Percentiles rank a stretch among this genome's conserved stretches.
Conservation (phyloP, 305 asterid species). For the Withania somnifera region DNA sequence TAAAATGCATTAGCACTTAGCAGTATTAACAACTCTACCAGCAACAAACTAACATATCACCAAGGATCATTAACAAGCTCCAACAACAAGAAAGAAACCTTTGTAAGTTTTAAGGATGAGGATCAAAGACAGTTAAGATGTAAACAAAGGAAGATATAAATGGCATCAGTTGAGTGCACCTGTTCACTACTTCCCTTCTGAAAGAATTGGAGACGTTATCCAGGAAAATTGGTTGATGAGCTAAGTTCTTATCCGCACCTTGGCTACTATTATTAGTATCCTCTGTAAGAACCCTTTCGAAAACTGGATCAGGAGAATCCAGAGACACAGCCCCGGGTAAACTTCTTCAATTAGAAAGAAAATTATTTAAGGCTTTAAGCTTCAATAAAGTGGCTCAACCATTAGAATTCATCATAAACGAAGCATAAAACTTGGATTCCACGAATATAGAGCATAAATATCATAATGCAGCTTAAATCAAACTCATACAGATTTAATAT, state of each 20-base stretch:
- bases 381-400: neutral
- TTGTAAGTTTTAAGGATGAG: neutral
- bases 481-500: neutral
- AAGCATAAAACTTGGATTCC: neutral
- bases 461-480: neutral
- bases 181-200: slow-evolving; percentile 41
- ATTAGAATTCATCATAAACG: neutral
- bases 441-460: neutral
- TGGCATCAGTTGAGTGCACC: slow-evolving; percentile 23
- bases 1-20: neutral
- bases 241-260: slow-evolving; percentile 24
- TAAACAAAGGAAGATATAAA: too few relatives aligned
- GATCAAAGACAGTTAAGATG: too few relatives aligned
- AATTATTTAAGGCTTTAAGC: neutral
- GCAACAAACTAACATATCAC: neutral
- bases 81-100: neutral
- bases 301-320: slow-evolving; percentile 21
- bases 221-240: slow-evolving; percentile 19
- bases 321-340: slow-evolving; percentile 15
- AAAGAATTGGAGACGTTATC: slow-evolving; percentile 42
- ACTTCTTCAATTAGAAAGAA: slow-evolving; percentile 13
- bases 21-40: neutral
- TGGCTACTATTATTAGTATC: slow-evolving; percentile 19
- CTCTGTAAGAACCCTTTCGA: slow-evolving; percentile 18
- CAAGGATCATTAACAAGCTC: neutral